Conservation (phyloP, 768 basidiomycete species). For the Phaffia tasmanica region DNA sequence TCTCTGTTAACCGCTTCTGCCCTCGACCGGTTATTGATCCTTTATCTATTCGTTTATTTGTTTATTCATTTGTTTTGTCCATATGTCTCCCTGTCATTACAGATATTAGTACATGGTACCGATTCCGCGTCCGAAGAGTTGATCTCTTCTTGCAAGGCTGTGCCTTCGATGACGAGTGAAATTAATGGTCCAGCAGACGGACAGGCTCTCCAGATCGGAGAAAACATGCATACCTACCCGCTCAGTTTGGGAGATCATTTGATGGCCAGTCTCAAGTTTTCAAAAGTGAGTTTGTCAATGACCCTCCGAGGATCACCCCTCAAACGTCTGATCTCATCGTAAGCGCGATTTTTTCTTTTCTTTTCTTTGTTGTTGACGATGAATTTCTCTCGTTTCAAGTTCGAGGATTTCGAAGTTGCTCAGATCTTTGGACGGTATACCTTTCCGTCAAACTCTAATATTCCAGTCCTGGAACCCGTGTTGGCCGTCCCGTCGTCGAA, state of each 20-base stretch:
- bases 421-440: slow-evolving; percentile 81
- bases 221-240: slow-evolving; percentile 88
- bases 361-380: not conserved
- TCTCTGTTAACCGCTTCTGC: no score
- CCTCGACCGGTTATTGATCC: not conserved
- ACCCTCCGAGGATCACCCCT: not conserved
- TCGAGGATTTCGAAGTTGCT: slow-evolving; percentile 94
- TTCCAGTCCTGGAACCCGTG: slow-evolving; percentile 71
- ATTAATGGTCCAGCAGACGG: slow-evolving; percentile 66
- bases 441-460: slow-evolving; percentile 70
- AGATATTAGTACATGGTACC: slow-evolving; percentile 84
- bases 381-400: slow-evolving; percentile 46
- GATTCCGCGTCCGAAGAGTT: slow-evolving; percentile 56
- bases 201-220: slow-evolving; percentile 82
- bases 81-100: not conserved
- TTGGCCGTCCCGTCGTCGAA: slow-evolving; percentile 31
- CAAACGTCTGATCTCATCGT: not conserved
- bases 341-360: not conserved
- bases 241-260: slow-evolving; percentile 86
- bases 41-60: not conserved
- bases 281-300: slow-evolving; percentile 51
- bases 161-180: slow-evolving; percentile 83
- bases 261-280: slow-evolving; percentile 66
- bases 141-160: slow-evolving; percentile 66
- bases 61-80: not conserved